Evolutionary conservation across 306 rosid species (phyloP).

Genomic region (Citrullus mucosospermus): DNA sequence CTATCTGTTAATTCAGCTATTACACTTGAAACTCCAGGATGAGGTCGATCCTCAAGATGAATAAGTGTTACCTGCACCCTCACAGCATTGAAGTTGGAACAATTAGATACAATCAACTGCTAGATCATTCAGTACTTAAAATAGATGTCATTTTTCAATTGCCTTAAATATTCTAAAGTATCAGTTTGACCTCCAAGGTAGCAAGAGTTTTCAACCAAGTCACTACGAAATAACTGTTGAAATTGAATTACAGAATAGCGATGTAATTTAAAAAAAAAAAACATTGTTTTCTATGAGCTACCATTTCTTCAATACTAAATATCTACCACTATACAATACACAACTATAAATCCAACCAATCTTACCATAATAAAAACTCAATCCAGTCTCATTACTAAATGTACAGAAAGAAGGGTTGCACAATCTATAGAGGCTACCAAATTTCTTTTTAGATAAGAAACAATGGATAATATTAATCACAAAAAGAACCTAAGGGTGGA

Average conservation of each 20-base stretch:
- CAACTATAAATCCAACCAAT: no score
- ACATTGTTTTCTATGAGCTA: no score
- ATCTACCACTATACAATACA: no score
- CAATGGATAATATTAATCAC: no score
- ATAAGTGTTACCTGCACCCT: constrained; percentile 63
- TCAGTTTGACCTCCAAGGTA: background rate
- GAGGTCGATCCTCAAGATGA: constrained; percentile 92
- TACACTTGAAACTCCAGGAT: constrained; percentile 66
- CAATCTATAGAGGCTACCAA: background rate
- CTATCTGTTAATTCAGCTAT: constrained; percentile 51
- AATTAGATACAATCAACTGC: background rate
- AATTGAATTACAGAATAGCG: background rate
- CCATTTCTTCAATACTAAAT: no score
- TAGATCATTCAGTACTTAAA: background rate
- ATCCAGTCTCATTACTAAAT: background rate
- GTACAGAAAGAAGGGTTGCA: background rate
- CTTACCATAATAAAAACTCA: background rate
- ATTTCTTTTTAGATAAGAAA: no score
- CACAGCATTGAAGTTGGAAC: background rate
- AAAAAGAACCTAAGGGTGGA: no score
- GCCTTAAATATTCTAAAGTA: background rate
- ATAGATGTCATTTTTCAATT: background rate
- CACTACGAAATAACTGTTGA: background rate
- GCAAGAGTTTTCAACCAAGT: background rate
- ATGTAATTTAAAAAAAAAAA: background rate